Conservation (phyloP, 1,284 basidiomycete species). For the Athelia sp. region DNA sequence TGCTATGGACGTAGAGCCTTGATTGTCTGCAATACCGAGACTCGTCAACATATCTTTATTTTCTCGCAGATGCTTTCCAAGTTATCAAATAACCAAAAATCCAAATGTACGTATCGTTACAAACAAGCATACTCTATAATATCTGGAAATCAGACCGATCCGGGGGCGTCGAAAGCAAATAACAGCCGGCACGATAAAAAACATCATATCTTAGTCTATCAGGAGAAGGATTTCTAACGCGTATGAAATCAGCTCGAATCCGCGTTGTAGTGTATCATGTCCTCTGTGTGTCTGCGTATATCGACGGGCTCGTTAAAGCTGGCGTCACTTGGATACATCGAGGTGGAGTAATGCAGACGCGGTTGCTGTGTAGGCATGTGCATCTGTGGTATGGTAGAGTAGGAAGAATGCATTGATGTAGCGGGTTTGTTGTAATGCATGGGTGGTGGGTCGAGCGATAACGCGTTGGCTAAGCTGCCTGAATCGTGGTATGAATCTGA, state of each 20-base stretch:
- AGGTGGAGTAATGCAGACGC: constrained; percentile 39
- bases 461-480: constrained; percentile 1
- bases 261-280: constrained; percentile 43
- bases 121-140: not conserved
- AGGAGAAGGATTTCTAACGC: constrained; percentile 10
- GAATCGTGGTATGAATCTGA: not conserved
- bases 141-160: not conserved
- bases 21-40: constrained; percentile 9
- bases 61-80: constrained; percentile 7
- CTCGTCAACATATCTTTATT: not conserved
- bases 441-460: constrained; percentile 6
- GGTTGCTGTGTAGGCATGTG: constrained; percentile 62
- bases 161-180: not conserved
- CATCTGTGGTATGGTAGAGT: constrained; percentile 25
- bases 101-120: not conserved
- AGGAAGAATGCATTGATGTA: not conserved
- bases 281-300: constrained; percentile 36
- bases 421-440: constrained; percentile 17
- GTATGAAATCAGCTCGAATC: constrained; percentile 10
- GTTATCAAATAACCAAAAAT: not conserved
- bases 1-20: constrained; percentile 66
- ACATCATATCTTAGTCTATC: constrained; percentile 9
- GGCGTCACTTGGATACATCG: constrained; percentile 32
- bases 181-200: not conserved
- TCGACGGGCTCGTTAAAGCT: constrained; percentile 24